phyloP scores from a whole-genome alignment of 2,329 filamentous ascomycete genomes.

The Fusarium citri region DNA sequence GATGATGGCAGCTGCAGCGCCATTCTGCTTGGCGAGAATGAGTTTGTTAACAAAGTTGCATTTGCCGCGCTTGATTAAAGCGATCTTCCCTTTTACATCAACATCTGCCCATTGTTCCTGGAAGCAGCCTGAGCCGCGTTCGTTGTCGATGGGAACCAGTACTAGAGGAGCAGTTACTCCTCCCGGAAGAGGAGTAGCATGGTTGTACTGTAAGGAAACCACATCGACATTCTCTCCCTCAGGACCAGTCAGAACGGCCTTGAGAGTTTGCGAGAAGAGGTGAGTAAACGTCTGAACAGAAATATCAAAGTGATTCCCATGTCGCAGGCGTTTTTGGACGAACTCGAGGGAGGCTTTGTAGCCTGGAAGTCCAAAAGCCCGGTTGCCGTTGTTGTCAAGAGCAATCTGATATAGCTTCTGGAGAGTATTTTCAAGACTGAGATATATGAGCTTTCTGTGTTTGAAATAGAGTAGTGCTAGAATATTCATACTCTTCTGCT shows the following conservation, averaged over 20 bases:
- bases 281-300: slow-evolving; percentile 24
- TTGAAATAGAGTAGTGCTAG: not conserved
- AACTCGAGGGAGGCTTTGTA: slow-evolving; percentile 33
- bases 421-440: slow-evolving; percentile 10
- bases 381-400: slow-evolving; percentile 14
- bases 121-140: slow-evolving; percentile 51
- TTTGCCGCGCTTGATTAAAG: slow-evolving; percentile 57
- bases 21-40: slow-evolving; percentile 50
- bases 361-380: slow-evolving; percentile 26
- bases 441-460: not conserved
- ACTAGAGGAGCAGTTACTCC: slow-evolving; percentile 50
- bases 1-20: slow-evolving; percentile 62
- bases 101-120: slow-evolving; percentile 55
- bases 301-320: slow-evolving; percentile 10
- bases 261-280: slow-evolving; percentile 21
- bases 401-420: slow-evolving; percentile 18
- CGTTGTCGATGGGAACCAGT: slow-evolving; percentile 51
- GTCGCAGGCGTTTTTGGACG: slow-evolving; percentile 1
- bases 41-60: slow-evolving; percentile 56
- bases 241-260: slow-evolving; percentile 10
- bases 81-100: slow-evolving; percentile 55
- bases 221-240: slow-evolving; percentile 3
- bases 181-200: slow-evolving; percentile 50
- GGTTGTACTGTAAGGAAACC: slow-evolving; percentile 56
- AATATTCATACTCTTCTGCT: slow-evolving; percentile 4